These are phyloP conservation scores for Aotearoamyces nothofagi DNA, from an alignment of 2,329 filamentous ascomycete species.

Conservation along the genomic window DNA sequence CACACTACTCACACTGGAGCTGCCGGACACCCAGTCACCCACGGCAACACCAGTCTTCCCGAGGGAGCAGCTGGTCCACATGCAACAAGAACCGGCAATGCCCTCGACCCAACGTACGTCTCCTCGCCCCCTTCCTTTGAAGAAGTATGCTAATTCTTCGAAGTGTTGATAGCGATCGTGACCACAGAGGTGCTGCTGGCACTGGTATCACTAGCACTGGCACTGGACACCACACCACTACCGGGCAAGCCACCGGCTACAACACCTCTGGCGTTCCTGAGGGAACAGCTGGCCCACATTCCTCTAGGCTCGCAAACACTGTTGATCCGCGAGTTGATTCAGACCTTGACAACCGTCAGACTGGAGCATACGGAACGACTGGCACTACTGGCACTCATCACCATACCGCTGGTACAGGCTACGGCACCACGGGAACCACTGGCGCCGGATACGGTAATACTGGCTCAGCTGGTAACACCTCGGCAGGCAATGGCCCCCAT, in stretches of 20 bases:
- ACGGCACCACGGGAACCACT: background rate
- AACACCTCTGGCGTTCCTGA: constrained; percentile 1
- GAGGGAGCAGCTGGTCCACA: constrained; percentile 19
- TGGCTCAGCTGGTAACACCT: too few relatives aligned
- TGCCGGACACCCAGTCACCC: constrained; percentile 6
- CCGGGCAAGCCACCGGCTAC: background rate
- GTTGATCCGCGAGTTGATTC: constrained; percentile 34
- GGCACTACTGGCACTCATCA: constrained; percentile 1
- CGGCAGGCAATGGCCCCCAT: constrained; percentile 13
- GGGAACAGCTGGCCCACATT: constrained; percentile 9
- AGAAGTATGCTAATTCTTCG: too few relatives aligned
- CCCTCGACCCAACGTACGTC: constrained; percentile 22
- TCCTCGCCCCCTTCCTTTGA: too few relatives aligned
- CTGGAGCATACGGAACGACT: background rate
- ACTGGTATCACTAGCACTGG: constrained; percentile 3
- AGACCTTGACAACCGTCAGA: constrained; percentile 24
- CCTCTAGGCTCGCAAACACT: constrained; percentile 24
- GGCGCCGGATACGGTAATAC: constrained; percentile 1
- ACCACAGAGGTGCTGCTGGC: constrained; percentile 3
- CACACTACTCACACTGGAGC: constrained; percentile 5
- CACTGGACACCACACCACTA: constrained; percentile 4
- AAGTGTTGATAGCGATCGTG: constrained; percentile 6
- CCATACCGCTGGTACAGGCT: background rate
- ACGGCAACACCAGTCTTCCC: constrained; percentile 3
- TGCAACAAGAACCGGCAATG: constrained; percentile 21